A percentile compares a stretch with the other conserved stretches of the same genome.
phyloP scores from a whole-genome alignment of 2,329 filamentous ascomycete genomes.

The Orbilia ellipsospora region DNA sequence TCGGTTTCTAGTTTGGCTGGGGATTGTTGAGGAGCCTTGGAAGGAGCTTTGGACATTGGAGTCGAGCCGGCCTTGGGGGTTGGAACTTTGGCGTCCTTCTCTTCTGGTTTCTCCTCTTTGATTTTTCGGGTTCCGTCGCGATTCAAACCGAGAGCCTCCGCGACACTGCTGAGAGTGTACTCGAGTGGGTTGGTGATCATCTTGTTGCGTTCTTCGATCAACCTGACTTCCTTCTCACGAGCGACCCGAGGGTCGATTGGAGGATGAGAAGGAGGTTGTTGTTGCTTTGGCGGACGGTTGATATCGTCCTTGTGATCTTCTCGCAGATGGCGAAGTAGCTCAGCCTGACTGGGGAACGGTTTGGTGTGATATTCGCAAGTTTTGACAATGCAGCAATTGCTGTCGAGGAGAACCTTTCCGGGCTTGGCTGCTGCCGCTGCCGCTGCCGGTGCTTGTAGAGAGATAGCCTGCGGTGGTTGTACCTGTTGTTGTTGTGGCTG shows the following conservation, averaged over 20 bases:
- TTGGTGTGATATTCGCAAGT: constrained; percentile 45
- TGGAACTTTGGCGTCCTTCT: constrained; percentile 43
- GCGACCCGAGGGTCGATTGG: constrained; percentile 17
- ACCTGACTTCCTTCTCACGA: constrained; percentile 27
- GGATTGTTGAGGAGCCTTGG: constrained; percentile 33
- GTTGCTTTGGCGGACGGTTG: constrained; percentile 19
- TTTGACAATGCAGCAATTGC: constrained; percentile 43
- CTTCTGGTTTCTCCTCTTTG: constrained; percentile 44
- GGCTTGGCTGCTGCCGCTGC: constrained; percentile 4
- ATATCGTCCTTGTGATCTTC: constrained; percentile 47
- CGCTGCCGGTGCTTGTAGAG: not conserved
- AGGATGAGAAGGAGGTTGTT: not conserved
- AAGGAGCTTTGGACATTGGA: constrained; percentile 37
- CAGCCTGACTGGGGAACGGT: constrained; percentile 30
- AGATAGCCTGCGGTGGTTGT: not conserved
- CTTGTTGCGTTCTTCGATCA: constrained; percentile 45
- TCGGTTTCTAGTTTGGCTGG: constrained; percentile 9
- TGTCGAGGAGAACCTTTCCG: constrained; percentile 23
- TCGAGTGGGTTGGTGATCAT: constrained; percentile 50
- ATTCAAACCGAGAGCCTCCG: constrained; percentile 38
- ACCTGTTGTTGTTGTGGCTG: not conserved
- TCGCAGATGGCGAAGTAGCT: constrained; percentile 44
- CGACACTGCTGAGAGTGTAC: constrained; percentile 46
- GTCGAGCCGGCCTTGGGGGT: constrained; percentile 32
- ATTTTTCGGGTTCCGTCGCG: constrained; percentile 44